These are phyloP conservation scores for Talaromyces verruculosus DNA, from an alignment of 2,329 filamentous ascomycete species.

Conservation along the genomic window DNA sequence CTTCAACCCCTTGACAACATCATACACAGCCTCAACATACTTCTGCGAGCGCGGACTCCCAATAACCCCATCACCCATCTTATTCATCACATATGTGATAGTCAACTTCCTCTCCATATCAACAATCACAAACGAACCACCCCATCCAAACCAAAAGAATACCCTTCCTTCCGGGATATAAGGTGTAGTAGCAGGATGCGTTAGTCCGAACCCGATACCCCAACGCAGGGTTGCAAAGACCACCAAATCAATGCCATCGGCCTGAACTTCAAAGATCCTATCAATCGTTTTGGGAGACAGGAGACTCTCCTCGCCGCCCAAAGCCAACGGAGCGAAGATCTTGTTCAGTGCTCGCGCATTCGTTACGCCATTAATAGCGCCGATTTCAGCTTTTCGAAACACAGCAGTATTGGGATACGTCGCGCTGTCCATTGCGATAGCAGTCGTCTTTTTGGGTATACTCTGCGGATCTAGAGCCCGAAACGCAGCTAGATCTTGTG, in stretches of 20 bases:
- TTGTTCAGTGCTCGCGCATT: slow-evolving; percentile 48
- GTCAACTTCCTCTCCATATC: slow-evolving; percentile 47
- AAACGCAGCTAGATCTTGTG: not conserved
- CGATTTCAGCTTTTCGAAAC: slow-evolving; percentile 46
- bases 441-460: slow-evolving; percentile 16
- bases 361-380: slow-evolving; percentile 47
- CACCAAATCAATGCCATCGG: slow-evolving; percentile 44
- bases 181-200: slow-evolving; percentile 28
- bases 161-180: slow-evolving; percentile 35
- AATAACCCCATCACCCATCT: slow-evolving; percentile 38
- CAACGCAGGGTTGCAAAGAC: slow-evolving; percentile 38
- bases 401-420: slow-evolving; percentile 27
- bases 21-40: slow-evolving; percentile 38
- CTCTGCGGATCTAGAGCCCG: slow-evolving; percentile 3
- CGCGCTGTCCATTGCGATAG: slow-evolving; percentile 31
- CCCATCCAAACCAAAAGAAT: slow-evolving; percentile 50
- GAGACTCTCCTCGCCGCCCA: slow-evolving; percentile 36
- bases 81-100: slow-evolving; percentile 50
- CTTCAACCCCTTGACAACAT: slow-evolving; percentile 20
- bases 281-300: slow-evolving; percentile 47
- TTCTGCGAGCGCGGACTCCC: slow-evolving; percentile 31
- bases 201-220: slow-evolving; percentile 46
- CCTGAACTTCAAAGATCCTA: slow-evolving; percentile 49
- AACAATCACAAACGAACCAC: slow-evolving; percentile 47
- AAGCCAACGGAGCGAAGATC: slow-evolving; percentile 44